Evolutionary conservation across 306 rosid genomes (phyloP).

Genomic region (Mucuna pruriens): DNA sequence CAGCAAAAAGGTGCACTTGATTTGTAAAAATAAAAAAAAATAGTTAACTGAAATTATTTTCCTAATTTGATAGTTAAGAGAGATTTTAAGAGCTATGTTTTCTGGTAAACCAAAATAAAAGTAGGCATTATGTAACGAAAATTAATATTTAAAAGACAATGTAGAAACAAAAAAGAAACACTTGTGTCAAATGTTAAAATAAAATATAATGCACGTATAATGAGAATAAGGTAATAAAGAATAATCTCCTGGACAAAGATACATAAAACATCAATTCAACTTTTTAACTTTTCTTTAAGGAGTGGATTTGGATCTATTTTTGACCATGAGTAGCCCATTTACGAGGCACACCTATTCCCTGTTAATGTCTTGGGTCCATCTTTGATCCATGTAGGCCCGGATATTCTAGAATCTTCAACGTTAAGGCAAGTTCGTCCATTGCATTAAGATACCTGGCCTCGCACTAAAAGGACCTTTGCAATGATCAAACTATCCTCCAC

Average conservation of each 20-base stretch:
- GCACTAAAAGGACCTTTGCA: background rate
- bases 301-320: constrained; percentile 40
- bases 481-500: background rate
- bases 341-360: constrained; percentile 40
- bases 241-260: background rate
- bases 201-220: background rate
- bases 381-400: constrained; percentile 36
- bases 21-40: background rate
- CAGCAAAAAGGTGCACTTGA: background rate
- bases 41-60: background rate
- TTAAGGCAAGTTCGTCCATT: constrained; percentile 42
- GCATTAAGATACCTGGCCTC: constrained; percentile 37
- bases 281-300: constrained; percentile 27
- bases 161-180: background rate
- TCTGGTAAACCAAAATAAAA: background rate
- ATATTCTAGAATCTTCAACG: constrained; percentile 36
- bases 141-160: background rate
- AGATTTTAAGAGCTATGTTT: background rate
- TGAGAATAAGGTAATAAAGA: background rate
- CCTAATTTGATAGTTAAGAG: background rate
- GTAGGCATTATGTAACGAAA: background rate
- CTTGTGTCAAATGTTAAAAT: background rate
- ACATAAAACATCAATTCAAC: constrained; percentile 13
- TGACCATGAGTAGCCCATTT: constrained; percentile 45
- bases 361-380: background rate